A percentile compares a stretch with the other conserved stretches of the same genome.
Evolutionary conservation across 2,329 filamentous ascomycete species (phyloP).

Genomic region (Alternaria sp.): DNA sequence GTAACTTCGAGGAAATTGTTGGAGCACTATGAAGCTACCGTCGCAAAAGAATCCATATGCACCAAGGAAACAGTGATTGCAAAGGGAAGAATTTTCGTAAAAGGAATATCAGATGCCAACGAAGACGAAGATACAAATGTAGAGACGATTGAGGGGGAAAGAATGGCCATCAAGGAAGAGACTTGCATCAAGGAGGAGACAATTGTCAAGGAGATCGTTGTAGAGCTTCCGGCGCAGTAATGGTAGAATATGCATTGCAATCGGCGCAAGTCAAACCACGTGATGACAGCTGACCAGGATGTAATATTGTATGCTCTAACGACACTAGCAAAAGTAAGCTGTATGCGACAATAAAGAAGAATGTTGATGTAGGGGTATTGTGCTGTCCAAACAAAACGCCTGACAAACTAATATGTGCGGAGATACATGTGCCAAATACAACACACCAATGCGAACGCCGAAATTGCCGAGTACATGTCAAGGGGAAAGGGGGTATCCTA

Average conservation of each 20-base stretch:
- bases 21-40: not conserved
- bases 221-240: too few species aligned
- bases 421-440: not conserved
- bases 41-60: not conserved
- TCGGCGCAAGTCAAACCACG: too few species aligned
- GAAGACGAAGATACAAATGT: too few species aligned
- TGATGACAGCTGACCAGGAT: too few species aligned
- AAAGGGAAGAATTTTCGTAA: rapidly evolving
- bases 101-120: rapidly evolving
- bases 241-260: too few species aligned
- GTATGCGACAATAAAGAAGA: not conserved
- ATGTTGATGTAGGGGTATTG: conserved; percentile 7
- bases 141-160: rapidly evolving
- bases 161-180: too few species aligned
- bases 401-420: not conserved
- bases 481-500: conserved; percentile 10
- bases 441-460: conserved; percentile 12
- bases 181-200: too few species aligned
- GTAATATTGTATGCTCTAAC: too few species aligned
- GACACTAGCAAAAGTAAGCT: not conserved
- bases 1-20: not conserved
- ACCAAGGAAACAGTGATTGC: rapidly evolving
- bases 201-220: too few species aligned
- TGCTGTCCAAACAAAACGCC: not conserved
- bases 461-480: conserved; percentile 6